Evolutionary conservation across 768 basidiomycete genomes (phyloP).

Genomic region (Sistotremastrum suecicum): DNA sequence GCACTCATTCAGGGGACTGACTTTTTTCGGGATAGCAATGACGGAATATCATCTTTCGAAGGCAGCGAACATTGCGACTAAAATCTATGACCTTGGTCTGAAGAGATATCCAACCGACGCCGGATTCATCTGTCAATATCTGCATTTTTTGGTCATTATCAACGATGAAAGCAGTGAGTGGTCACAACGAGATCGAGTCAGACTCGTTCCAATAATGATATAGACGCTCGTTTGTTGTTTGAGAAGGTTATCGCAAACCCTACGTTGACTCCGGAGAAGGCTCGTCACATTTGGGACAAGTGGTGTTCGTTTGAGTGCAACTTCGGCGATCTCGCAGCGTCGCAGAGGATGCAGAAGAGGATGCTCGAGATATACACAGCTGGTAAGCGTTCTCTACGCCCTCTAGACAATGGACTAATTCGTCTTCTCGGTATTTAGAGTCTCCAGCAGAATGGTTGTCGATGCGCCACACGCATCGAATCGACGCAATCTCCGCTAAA

Average conservation of each 20-base stretch:
- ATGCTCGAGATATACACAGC: slow-evolving; percentile 79
- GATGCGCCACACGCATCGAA: too few species aligned
- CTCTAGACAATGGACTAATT: too few species aligned
- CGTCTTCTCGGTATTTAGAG: too few species aligned
- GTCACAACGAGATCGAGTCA: neutral
- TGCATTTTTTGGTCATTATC: slow-evolving; percentile 84
- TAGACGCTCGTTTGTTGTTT: slow-evolving; percentile 93
- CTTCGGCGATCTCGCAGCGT: slow-evolving; percentile 78
- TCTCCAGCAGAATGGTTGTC: too few species aligned
- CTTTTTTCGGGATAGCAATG: slow-evolving; percentile 38
- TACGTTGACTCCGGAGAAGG: slow-evolving; percentile 64
- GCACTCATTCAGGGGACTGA: too few species aligned
- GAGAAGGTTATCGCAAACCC: slow-evolving; percentile 53
- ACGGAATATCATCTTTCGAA: slow-evolving; percentile 91
- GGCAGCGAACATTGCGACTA: slow-evolving; percentile 61
- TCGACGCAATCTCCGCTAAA: too few species aligned
- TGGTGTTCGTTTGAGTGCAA: slow-evolving; percentile 95
- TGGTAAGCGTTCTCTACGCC: slow-evolving; percentile 27
- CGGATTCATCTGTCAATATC: slow-evolving; percentile 78
- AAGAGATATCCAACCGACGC: slow-evolving; percentile 71
- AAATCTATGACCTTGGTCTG: slow-evolving; percentile 90
- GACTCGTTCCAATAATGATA: neutral
- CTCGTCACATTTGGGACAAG: slow-evolving; percentile 83
- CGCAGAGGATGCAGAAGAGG: slow-evolving; percentile 79
- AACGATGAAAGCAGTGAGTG: slow-evolving; percentile 89